Base-by-base conservation (phyloP, 2,329 filamentous ascomycete genomes). In the Aspergillus viridinutans region DNA sequence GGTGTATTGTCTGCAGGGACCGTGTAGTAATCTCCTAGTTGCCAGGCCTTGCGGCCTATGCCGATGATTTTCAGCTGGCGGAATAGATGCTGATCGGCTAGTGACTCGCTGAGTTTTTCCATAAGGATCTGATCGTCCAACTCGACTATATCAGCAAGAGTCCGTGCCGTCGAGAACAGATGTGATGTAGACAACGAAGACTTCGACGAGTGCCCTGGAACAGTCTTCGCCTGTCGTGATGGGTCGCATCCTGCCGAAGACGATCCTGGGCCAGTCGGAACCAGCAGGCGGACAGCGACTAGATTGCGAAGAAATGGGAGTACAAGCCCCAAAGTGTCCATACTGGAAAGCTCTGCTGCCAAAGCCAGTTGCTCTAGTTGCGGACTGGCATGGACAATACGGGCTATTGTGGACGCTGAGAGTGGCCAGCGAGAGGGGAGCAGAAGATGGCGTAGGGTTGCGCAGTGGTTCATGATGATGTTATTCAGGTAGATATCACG, bases 361-460 rank as follows among this genome's bases (percentile, higher is more conserved):
- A 85, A 70, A 26, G 78, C 83, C 1, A 87, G 72, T 62, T 87
- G 83, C 58, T 85, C 83, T 14, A 87, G 72, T 53, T 85, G 78
- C 0, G 84, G 83, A 57, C 83, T 84, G 9, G 71, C 71, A 51
- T 80, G 78, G 32, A 83, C 80, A 6, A 86, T 70, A 7, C 78
- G 77, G 32, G 76, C 76, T 8, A 86, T 70, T 4, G 80, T 73
- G 1, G 74, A 67, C 2, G 76, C 72, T 17, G 78, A 76, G 2
- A 86, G 74, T 20, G 76, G 71, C 83, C 83, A 86, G 47, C 78
- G 74, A 35, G 84, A 78, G 2, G 79, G 78, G 4, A 87, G 77
- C 2, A 86, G 76, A 5, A 87, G 77, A 61, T 85, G 82, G 47
- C 77, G 78, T 43, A 87, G 68, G 1, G 74, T 80, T 23, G 74